These are phyloP conservation scores for Sanguinoderma infundibulare DNA, from an alignment of 1,284 basidiomycete genomes.

Conservation along the genomic window DNA sequence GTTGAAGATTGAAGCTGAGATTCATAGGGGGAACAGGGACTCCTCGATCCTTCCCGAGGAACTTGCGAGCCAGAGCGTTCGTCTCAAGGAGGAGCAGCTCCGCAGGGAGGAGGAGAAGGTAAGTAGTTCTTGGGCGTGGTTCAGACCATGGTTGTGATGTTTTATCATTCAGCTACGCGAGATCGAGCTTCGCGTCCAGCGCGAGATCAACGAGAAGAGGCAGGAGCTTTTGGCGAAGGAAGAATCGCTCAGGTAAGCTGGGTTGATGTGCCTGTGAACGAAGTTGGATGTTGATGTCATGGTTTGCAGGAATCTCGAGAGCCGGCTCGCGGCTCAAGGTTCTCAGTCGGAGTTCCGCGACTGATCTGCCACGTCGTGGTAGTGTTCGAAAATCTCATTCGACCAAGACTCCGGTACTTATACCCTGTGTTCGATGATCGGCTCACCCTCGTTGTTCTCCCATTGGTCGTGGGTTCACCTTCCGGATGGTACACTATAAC, in stretches of 20 bases:
- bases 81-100: constrained; percentile 98
- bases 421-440: constrained; percentile 35
- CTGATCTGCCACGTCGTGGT: constrained; percentile 22
- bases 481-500: constrained; percentile 34
- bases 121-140: constrained; percentile 14
- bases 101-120: constrained; percentile 97
- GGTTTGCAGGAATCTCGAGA: constrained; percentile 79
- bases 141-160: neutral
- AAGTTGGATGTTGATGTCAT: constrained; percentile 13
- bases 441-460: constrained; percentile 26
- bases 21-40: constrained; percentile 51
- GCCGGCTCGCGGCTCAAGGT: constrained; percentile 86
- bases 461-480: constrained; percentile 26
- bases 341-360: constrained; percentile 42
- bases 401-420: constrained; percentile 25
- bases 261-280: neutral
- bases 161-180: constrained; percentile 76
- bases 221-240: constrained; percentile 96
- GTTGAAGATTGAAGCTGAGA: constrained; percentile 12
- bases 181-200: constrained; percentile 97
- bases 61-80: constrained; percentile 94
- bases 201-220: constrained; percentile 98
- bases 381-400: constrained; percentile 27
- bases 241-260: constrained; percentile 77
- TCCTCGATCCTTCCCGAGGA: constrained; percentile 94